phyloP scores from a whole-genome alignment of 257 asterid species.

The Capsicum chinense region DNA sequence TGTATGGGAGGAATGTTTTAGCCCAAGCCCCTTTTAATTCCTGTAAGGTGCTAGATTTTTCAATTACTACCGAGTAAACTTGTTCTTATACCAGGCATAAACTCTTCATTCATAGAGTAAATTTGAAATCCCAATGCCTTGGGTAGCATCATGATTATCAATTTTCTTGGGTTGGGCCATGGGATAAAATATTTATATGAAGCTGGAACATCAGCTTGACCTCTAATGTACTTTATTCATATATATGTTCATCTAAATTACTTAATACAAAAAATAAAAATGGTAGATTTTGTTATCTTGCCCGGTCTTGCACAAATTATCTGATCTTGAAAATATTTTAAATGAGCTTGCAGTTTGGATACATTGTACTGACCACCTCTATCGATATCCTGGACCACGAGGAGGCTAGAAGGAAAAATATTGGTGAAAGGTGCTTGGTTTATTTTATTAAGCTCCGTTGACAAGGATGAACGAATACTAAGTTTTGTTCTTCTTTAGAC shows the following conservation, averaged over 20 bases:
- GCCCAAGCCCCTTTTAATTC: not conserved
- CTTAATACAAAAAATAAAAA: too few relatives aligned
- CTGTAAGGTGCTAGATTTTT: not conserved
- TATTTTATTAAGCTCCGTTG: constrained; percentile 16
- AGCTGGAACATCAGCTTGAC: not conserved
- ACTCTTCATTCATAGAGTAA: not conserved
- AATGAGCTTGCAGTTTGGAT: constrained; percentile 21
- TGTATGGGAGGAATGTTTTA: not conserved
- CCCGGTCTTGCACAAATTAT: not conserved
- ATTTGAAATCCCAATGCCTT: not conserved
- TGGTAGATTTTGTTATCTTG: not conserved
- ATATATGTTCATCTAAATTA: too few relatives aligned
- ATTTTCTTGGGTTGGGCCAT: not conserved
- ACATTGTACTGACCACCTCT: constrained; percentile 14
- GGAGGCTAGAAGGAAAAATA: constrained; percentile 16
- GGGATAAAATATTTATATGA: not conserved
- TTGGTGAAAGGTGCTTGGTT: constrained; percentile 28
- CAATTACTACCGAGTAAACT: not conserved
- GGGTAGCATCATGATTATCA: not conserved
- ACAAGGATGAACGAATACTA: not conserved
- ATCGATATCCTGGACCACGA: constrained; percentile 13
- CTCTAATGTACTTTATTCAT: too few relatives aligned
- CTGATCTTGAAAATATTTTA: not conserved
- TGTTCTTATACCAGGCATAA: not conserved
- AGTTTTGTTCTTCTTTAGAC: not conserved